phyloP scores from a whole-genome alignment of 2,329 filamentous ascomycete genomes.

The Cercospora sp. region DNA sequence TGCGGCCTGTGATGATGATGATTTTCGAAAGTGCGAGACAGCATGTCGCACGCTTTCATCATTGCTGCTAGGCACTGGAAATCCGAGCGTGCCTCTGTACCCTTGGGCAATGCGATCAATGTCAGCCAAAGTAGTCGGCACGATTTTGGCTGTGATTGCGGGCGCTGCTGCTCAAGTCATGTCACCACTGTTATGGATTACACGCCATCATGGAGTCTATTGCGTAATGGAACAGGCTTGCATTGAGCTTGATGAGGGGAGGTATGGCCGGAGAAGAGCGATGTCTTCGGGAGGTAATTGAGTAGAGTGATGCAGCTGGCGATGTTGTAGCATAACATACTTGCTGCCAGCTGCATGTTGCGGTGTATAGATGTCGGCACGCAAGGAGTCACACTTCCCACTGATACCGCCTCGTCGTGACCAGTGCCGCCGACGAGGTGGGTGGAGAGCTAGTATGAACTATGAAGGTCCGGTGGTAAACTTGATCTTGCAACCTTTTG shows the following conservation, averaged over 20 bases:
- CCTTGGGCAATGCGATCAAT: not conserved
- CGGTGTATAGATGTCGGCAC: slow-evolving; percentile 33
- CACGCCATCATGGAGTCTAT: not conserved
- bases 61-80: not conserved
- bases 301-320: not conserved
- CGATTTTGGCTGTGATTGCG: not conserved
- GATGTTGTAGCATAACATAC: not conserved
- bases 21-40: not conserved
- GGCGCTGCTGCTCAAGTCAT: not conserved
- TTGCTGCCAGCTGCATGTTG: not conserved
- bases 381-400: slow-evolving; percentile 39
- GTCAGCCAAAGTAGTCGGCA: not conserved
- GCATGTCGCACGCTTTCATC: not conserved
- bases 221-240: too few relatives aligned
- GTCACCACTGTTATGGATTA: not conserved
- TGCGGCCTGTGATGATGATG: not conserved
- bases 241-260: too few relatives aligned
- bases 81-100: not conserved
- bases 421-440: slow-evolving; percentile 17
- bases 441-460: slow-evolving; percentile 33
- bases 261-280: too few relatives aligned
- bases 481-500: slow-evolving; percentile 32
- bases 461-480: slow-evolving; percentile 38
- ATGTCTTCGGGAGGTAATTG: too few relatives aligned
- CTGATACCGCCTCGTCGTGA: slow-evolving; percentile 16